Evolutionary conservation across 352 stramenopile genomes (phyloP), one percentile per base, ranked within the genome.

Genomic region (Globisporangium paroecandrum): DNA sequence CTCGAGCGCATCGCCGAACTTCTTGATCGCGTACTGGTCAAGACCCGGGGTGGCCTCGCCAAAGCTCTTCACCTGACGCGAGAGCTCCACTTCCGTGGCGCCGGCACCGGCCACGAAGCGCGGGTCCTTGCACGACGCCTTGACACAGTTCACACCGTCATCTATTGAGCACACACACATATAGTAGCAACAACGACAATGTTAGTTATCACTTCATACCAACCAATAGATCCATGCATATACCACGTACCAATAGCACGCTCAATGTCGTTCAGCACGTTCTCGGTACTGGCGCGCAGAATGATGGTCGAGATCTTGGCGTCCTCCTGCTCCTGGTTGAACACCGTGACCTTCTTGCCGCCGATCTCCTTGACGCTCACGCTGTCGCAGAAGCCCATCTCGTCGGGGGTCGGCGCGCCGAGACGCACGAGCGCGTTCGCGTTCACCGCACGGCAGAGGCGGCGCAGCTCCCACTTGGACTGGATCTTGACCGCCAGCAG

Each of bases 21-120:
- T 98, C 69, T 98, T 96, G 78, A 99, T 99, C 64, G 97, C 97
- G 81, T 99, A 99, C 83, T 99, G 98, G 77, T 99, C 98, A 62
- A 99, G 88, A 25, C 98, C 98, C 2, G 96, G 93, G 70, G 87
- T 97, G n/a, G 93, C 92, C 66, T 99, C 94, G 22, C 94, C 97
- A 71, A 98, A 98, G 69, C 82, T 91, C 69, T 96, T 89, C 57
- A 99, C 89, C 70, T 97, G 90, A 62, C 96, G 88, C 54, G 95
- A 96, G 58, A 99, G 87, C 70, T 98, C 97, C 64, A 99, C 97
- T 83, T 99, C 98, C 4, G 93, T 93, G 46, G 97, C 97, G 59
- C 97, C 98, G 32, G 87, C 91, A 67, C 98, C 98, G 47, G 97
- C 93, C 12, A 99, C 83, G n/a, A 99, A 94, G 49, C 93, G 89